These are phyloP conservation scores for Boletus tomentosulus DNA, from an alignment of 768 basidiomycete genomes.

Conservation along the genomic window DNA sequence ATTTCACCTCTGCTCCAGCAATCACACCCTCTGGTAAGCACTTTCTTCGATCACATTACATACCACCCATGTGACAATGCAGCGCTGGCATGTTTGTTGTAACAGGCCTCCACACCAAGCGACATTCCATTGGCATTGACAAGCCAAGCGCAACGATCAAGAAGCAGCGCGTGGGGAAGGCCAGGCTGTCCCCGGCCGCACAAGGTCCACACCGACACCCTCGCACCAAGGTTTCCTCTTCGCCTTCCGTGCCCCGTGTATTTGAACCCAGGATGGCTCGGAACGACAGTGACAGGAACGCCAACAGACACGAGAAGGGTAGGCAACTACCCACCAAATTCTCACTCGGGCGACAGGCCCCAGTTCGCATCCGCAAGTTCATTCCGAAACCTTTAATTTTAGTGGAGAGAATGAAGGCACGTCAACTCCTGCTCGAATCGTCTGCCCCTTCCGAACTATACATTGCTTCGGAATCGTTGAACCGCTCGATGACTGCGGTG, in stretches of 20 bases:
- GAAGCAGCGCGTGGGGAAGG: not conserved
- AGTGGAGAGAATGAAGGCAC: slow-evolving; percentile 24
- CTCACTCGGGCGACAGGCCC: not conserved
- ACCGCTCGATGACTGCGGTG: not conserved
- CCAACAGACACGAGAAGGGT: not conserved
- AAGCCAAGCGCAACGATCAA: not conserved
- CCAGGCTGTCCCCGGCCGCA: not conserved
- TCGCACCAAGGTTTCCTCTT: not conserved
- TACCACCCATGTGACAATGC: slow-evolving; percentile 13
- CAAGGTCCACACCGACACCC: not conserved
- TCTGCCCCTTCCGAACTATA: not conserved
- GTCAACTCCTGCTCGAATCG: slow-evolving; percentile 1
- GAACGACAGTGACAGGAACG: not conserved
- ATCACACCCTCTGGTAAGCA: slow-evolving; percentile 6
- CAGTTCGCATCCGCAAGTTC: slow-evolving; percentile 12
- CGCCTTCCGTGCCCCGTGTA: not conserved
- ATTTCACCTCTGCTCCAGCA: not conserved
- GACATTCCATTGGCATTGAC: slow-evolving; percentile 5
- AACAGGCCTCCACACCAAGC: slow-evolving; percentile 21
- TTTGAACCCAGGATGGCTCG: slow-evolving; percentile 2
- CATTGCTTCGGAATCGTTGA: not conserved
- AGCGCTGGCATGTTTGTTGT: slow-evolving; percentile 23
- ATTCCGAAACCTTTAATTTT: slow-evolving; percentile 24
- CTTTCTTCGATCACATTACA: not conserved
- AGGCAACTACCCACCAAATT: not conserved